These are phyloP conservation scores for Penicillium herquei DNA, from an alignment of 495 filamentous ascomycete genomes.

Conservation along the genomic window DNA sequence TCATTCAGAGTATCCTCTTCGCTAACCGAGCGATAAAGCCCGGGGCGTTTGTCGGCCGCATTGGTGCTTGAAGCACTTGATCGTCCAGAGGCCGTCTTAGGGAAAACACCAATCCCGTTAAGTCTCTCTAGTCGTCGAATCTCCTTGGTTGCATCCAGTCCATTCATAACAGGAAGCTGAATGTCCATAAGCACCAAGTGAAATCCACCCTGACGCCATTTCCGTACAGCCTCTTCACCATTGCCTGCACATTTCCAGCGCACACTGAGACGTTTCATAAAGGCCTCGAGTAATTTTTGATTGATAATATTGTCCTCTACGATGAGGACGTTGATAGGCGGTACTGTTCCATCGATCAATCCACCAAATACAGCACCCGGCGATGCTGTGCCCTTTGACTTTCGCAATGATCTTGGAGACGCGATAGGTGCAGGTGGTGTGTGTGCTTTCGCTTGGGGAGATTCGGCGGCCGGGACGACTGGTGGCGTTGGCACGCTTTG, in stretches of 20 bases:
- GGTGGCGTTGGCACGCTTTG: conserved; percentile 40
- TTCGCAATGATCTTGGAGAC: conserved; percentile 36
- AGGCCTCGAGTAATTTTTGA: conserved; percentile 84
- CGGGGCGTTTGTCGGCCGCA: conserved; percentile 24
- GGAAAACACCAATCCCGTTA: conserved; percentile 87
- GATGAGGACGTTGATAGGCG: conserved; percentile 95
- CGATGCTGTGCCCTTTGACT: conserved; percentile 48
- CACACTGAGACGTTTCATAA: conserved; percentile 94
- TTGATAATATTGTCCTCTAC: conserved; percentile 99
- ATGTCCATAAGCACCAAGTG: conserved; percentile 99
- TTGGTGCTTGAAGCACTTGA: conserved; percentile 35
- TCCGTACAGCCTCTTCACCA: conserved; percentile 85
- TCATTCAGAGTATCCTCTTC: conserved; percentile 64
- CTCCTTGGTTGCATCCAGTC: conserved; percentile 94
- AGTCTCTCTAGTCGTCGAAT: conserved; percentile 85
- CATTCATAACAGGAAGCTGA: conserved; percentile 95
- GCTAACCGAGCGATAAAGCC: conserved; percentile 32
- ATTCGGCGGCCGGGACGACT: conserved; percentile 33
- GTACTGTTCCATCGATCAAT: conserved; percentile 80
- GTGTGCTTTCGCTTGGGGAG: conserved; percentile 34
- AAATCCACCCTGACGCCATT: conserved; percentile 93
- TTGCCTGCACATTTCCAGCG: conserved; percentile 98
- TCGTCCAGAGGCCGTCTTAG: conserved; percentile 47
- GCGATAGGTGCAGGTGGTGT: conserved; percentile 36
- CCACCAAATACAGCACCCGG: conserved; percentile 49